A percentile compares a stretch with the other conserved stretches of the same genome.
Evolutionary conservation across 202 grass and related monocot species (phyloP).

Genomic region (Setaria viridis): DNA sequence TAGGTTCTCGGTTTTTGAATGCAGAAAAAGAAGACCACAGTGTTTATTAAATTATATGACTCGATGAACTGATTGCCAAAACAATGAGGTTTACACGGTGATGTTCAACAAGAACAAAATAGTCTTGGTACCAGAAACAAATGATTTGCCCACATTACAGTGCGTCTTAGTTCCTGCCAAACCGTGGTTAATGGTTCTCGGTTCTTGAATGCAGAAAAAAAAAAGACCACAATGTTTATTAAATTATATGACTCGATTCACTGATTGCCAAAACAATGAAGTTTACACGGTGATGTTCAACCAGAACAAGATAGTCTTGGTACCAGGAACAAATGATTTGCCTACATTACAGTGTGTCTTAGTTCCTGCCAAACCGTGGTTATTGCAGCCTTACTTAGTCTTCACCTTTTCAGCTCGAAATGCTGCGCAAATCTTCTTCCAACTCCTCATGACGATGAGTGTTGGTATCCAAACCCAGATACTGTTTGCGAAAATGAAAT

Average conservation of each 20-base stretch:
- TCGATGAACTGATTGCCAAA: neutral
- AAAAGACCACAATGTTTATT: neutral
- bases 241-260: neutral
- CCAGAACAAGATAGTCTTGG: neutral
- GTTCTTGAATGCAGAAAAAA: neutral
- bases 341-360: neutral
- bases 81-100: neutral
- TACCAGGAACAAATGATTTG: neutral
- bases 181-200: neutral
- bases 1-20: neutral
- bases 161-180: no score
- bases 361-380: neutral
- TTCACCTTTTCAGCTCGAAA: constrained; percentile 47
- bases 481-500: constrained; percentile 76
- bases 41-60: neutral
- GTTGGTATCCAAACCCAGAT: constrained; percentile 76
- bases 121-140: neutral
- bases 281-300: neutral
- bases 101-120: neutral
- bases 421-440: constrained; percentile 63
- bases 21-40: neutral
- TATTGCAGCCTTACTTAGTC: constrained; percentile 33
- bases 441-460: constrained; percentile 62
- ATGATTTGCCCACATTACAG: neutral
- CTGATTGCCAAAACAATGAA: neutral